These are phyloP conservation scores for Galeopsis tetrahit DNA, from an alignment of 257 asterid genomes.

Conservation along the genomic window DNA sequence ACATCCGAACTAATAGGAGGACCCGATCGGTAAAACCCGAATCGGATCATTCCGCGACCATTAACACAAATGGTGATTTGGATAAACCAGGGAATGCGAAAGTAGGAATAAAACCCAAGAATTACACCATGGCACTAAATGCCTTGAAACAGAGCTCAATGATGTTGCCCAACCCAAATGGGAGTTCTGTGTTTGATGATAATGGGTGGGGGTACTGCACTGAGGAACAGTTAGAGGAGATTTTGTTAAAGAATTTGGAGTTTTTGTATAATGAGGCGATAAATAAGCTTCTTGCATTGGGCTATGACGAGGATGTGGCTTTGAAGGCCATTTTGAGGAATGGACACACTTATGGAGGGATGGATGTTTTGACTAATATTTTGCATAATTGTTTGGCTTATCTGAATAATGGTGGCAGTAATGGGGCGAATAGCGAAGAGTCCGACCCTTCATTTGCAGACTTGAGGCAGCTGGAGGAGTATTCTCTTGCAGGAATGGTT, in stretches of 20 bases:
- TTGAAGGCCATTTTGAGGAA: slow-evolving; percentile 72
- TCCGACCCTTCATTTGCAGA: slow-evolving; percentile 55
- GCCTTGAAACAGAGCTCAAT: slow-evolving; percentile 33
- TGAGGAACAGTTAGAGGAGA: slow-evolving; percentile 74
- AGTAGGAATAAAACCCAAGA: slow-evolving; percentile 33
- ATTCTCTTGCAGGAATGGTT: slow-evolving; percentile 86
- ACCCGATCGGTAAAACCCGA: slow-evolving; percentile 71
- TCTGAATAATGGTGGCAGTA: slow-evolving; percentile 49
- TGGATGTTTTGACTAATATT: slow-evolving; percentile 85
- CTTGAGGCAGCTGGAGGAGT: slow-evolving; percentile 82
- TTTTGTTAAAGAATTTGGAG: slow-evolving; percentile 68
- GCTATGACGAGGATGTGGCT: slow-evolving; percentile 75
- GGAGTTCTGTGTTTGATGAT: slow-evolving; percentile 49
- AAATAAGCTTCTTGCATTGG: slow-evolving; percentile 59
- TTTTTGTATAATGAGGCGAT: slow-evolving; percentile 66
- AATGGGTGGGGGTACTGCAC: slow-evolving; percentile 71
- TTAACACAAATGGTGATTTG: slow-evolving; percentile 26
- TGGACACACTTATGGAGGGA: slow-evolving; percentile 84
- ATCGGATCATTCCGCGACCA: slow-evolving; percentile 50
- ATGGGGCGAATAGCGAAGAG: slow-evolving; percentile 44
- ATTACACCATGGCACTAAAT: slow-evolving; percentile 41
- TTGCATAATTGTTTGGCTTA: slow-evolving; percentile 77
- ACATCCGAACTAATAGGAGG: slow-evolving; percentile 69
- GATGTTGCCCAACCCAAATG: slow-evolving; percentile 30
- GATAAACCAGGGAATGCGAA: slow-evolving; percentile 40